Evolutionary conservation across 129 eudicot species (phyloP), one percentile per base, ranked within the genome.

Genomic region (Flaveria sonorensis): DNA sequence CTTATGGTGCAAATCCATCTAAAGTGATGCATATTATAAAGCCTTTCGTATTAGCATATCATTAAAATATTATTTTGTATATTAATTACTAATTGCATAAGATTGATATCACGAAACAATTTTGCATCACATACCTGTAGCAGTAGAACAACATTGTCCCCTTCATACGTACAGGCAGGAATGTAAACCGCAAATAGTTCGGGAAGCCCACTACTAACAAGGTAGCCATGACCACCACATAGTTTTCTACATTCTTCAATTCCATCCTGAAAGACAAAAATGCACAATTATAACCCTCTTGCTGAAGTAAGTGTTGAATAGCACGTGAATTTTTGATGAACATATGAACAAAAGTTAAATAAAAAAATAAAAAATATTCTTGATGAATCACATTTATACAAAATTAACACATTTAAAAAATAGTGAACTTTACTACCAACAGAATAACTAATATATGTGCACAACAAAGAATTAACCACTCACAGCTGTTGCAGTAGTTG

Each of bases 151-250:
- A 77, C 71, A 77, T 94, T 94, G 85, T 94, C 98, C 78, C 98
- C 98, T 89, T 94, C 98, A 79, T 91, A 94, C 19, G 98, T 94
- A 91, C 98, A 94, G 59, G 98, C 96, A 82, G 98, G 98, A 76
- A 89, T 93, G 84, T 94, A 94, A 70, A 94, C 98, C 11, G 97
- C 98, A 86, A 87, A 91, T 74, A 94, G 81, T 81, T 94, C 97
- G 3, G 98, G 98, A 83, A 94, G 98, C 74, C 98, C 98, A 80
- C 97, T 94, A 84, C 86, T 91, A 56, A 93, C 91, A 32, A 94
- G 96, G 83, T 94, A 94, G 10, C 98, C 98, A 79, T 94, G 98
- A 47, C 98, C 98, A 23, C 98, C 98, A 81, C 98, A 94, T 57
- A 94, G 83, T 82, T 94, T 94, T 50, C 98, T 75, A 60, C 98